Evolutionary conservation across 164 flowering plant genomes (phyloP).

Genomic region (Litsea cubeba): DNA sequence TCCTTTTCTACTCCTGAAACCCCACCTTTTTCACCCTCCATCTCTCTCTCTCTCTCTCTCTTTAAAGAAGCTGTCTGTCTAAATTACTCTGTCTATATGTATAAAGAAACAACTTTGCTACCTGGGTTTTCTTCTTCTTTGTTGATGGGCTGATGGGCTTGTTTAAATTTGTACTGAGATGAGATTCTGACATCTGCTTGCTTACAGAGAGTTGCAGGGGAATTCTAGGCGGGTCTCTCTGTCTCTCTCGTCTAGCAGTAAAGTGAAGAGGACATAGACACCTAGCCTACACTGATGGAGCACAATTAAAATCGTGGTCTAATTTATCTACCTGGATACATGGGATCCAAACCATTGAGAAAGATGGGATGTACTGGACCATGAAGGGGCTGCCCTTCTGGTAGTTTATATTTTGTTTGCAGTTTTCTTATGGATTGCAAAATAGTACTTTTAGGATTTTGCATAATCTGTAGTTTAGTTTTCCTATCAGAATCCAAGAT

Average conservation of each 20-base stretch:
- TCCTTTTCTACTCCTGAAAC: constrained; percentile 38
- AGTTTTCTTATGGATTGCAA: no score
- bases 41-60: constrained; percentile 6
- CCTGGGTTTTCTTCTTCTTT: not conserved
- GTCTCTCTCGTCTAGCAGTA: not conserved
- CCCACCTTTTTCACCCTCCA: constrained; percentile 24
- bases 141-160: not conserved
- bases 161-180: not conserved
- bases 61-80: not conserved
- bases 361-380: no score
- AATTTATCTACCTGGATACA: no score
- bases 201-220: not conserved
- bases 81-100: not conserved
- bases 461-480: no score
- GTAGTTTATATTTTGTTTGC: no score
- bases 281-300: no score
- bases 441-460: no score
- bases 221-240: not conserved
- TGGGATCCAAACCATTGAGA: no score
- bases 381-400: no score
- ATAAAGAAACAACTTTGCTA: not conserved
- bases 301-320: no score
- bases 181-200: not conserved
- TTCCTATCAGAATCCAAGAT: no score
- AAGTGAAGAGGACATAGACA: not conserved